Percentiles rank a stretch among this genome's conserved stretches.
Evolutionary conservation across 805 yeast genomes (phyloP).

Genomic region (Metschnikowia sp.): DNA sequence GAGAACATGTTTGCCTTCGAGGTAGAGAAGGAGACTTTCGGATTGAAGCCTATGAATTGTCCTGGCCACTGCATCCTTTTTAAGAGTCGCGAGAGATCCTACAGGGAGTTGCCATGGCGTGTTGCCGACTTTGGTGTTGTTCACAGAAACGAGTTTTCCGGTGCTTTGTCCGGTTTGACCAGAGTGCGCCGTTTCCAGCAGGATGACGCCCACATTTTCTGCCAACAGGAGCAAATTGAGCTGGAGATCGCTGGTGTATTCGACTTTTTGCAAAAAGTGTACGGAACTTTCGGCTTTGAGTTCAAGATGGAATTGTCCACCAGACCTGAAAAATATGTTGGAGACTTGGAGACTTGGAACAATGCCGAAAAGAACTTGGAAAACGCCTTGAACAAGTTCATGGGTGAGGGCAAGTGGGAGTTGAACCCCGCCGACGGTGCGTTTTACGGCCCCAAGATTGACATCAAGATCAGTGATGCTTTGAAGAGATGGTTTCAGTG

Average conservation of each 20-base stretch:
- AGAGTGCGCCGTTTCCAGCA: conserved; percentile 99
- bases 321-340: conserved; percentile 94
- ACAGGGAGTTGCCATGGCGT: conserved; percentile 97
- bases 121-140: conserved; percentile 97
- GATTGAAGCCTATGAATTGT: conserved; percentile 92
- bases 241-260: conserved; percentile 78
- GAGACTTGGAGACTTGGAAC: conserved; percentile 93
- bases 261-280: conserved; percentile 79
- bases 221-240: conserved; percentile 88
- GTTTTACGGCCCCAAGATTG: conserved; percentile 93
- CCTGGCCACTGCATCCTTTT: conserved; percentile 93
- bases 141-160: conserved; percentile 94
- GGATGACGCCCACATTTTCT: conserved; percentile 98
- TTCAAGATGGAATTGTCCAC: conserved; percentile 97
- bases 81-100: conserved; percentile 89
- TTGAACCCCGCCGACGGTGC: conserved; percentile 97
- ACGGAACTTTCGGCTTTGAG: conserved; percentile 91
- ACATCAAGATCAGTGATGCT: conserved; percentile 92
- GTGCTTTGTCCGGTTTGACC: conserved; percentile 87
- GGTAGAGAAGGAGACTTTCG: conserved; percentile 92
- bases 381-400: conserved; percentile 73
- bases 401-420: conserved; percentile 84
- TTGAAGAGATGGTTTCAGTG: conserved; percentile 97
- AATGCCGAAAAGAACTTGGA: conserved; percentile 83
- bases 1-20: conserved; percentile 97